These are phyloP conservation scores for Ochromonas danica DNA, from an alignment of 108 stramenopile genomes.

Conservation along the genomic window DNA sequence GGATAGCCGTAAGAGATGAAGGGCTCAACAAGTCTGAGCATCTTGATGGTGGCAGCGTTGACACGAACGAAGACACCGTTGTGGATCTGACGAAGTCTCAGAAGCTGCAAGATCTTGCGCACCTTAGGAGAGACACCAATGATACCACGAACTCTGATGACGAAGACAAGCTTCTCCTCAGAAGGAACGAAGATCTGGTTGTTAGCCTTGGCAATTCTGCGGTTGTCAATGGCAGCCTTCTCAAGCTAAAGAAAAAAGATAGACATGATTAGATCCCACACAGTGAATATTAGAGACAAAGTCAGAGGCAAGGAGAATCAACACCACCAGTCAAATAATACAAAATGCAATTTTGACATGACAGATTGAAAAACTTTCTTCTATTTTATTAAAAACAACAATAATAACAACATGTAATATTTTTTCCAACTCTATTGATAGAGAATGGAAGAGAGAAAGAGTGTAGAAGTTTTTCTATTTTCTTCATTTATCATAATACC, in stretches of 20 bases:
- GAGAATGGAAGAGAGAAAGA: too few species aligned
- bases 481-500: background rate
- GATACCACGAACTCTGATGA: slow-evolving; percentile 98
- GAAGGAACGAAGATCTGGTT: slow-evolving; percentile 95
- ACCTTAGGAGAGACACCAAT: slow-evolving; percentile 97
- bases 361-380: too few species aligned
- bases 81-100: slow-evolving; percentile 99
- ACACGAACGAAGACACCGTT: slow-evolving; percentile 97
- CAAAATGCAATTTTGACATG: too few species aligned
- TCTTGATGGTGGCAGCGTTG: slow-evolving; percentile 96
- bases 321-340: too few species aligned
- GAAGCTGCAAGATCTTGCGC: slow-evolving; percentile 92
- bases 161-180: slow-evolving; percentile 89
- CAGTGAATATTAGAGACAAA: too few species aligned
- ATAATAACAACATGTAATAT: too few species aligned
- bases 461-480: too few species aligned
- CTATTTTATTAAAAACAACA: too few species aligned
- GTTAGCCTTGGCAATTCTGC: slow-evolving; percentile 89
- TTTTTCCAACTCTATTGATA: too few species aligned
- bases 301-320: too few species aligned
- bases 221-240: slow-evolving; percentile 77
- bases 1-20: slow-evolving; percentile 99
- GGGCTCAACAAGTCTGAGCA: slow-evolving; percentile 98
- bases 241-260: background rate
- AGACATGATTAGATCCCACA: too few species aligned